Conservation (phyloP, 179 eudicot genomes). For the Spinacia oleracea region DNA sequence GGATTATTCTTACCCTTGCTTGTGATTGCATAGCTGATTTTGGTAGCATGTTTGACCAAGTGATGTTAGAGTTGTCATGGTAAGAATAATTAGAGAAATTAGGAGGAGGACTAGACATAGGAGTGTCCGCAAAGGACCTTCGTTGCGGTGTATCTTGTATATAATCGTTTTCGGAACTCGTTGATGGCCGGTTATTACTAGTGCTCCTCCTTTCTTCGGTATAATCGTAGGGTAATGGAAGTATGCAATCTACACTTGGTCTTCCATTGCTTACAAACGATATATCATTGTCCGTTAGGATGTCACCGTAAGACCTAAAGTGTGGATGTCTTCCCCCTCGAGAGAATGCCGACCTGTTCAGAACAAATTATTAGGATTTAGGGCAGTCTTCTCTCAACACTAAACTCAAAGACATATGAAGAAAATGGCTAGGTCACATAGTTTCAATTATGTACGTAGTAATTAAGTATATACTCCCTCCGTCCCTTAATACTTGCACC, state of each 20-base stretch:
- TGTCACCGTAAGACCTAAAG: conserved; percentile 36
- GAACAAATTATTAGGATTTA: not conserved
- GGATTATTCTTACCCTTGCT: conserved; percentile 27
- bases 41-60: conserved; percentile 24
- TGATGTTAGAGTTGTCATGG: conserved; percentile 19
- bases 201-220: conserved; percentile 16
- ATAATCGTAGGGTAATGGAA: conserved; percentile 7
- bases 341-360: conserved; percentile 34
- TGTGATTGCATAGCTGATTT: conserved; percentile 24
- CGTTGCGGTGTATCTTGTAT: conserved; percentile 19
- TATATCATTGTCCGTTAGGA: conserved; percentile 31
- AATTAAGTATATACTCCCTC: too few species aligned
- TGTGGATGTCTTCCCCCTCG: conserved; percentile 39
- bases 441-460: too few species aligned
- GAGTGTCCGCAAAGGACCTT: conserved; percentile 26
- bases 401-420: too few species aligned
- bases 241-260: conserved; percentile 34
- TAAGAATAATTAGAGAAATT: conserved; percentile 27
- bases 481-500: too few species aligned
- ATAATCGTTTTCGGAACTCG: conserved; percentile 36
- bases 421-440: not conserved
- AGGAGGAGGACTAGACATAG: conserved; percentile 24
- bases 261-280: conserved; percentile 48
- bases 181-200: conserved; percentile 22
- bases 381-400: too few species aligned